Conservation (phyloP, 1,139 yeast genomes). For the Hyphopichia buzzinii region DNA sequence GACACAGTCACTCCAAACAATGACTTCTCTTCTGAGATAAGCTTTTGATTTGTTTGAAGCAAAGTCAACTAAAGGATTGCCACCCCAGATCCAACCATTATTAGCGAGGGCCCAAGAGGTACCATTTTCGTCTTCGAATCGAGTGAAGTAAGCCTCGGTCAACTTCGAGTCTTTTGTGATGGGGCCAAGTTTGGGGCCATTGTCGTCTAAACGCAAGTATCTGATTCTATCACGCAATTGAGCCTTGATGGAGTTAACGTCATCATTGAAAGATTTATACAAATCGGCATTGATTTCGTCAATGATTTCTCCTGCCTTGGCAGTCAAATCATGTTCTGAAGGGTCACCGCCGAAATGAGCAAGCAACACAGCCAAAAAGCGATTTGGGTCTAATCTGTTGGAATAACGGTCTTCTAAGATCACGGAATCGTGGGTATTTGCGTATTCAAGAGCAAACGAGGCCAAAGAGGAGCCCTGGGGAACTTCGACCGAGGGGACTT, state of each 20-base stretch:
- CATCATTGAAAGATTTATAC: conserved; percentile 76
- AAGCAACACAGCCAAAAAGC: conserved; percentile 47
- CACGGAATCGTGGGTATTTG: conserved; percentile 25
- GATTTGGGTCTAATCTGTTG: conserved; percentile 51
- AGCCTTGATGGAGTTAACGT: conserved; percentile 56
- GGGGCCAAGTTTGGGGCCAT: conserved; percentile 77
- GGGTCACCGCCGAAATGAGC: conserved; percentile 29
- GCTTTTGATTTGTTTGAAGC: conserved; percentile 80
- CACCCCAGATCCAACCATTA: conserved; percentile 99
- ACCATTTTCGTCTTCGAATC: conserved; percentile 54
- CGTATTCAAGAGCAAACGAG: conserved; percentile 43
- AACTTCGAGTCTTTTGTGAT: conserved; percentile 59
- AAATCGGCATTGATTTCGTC: conserved; percentile 76
- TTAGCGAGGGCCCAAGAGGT: conserved; percentile 76
- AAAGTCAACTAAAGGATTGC: conserved; percentile 89
- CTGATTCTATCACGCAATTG: conserved; percentile 75
- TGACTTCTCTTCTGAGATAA: conserved; percentile 86
- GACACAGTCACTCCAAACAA: conserved; percentile 97
- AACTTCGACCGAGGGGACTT: conserved; percentile 27
- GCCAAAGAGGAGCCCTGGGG: conserved; percentile 45
- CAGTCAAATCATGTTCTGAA: conserved; percentile 27
- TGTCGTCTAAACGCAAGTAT: conserved; percentile 69
- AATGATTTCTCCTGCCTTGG: conserved; percentile 52
- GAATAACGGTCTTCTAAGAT: conserved; percentile 42
- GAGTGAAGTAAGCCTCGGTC: conserved; percentile 84